Evolutionary conservation across 1,284 basidiomycete species (phyloP).

Genomic region (Fomes fomentarius): DNA sequence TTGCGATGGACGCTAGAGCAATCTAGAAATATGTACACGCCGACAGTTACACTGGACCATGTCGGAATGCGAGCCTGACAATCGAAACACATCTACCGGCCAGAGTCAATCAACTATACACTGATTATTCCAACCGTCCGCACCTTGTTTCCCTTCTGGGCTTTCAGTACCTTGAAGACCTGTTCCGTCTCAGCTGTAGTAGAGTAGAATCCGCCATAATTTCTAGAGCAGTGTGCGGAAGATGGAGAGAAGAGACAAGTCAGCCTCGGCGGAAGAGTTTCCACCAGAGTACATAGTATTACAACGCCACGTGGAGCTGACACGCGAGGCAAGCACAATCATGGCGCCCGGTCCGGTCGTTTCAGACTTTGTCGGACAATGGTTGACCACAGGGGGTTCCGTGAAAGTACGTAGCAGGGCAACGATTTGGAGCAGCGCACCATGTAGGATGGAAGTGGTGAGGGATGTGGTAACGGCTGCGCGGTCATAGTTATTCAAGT

Average conservation of each 20-base stretch:
- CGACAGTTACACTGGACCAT: slow-evolving; percentile 96
- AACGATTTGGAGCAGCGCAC: too few relatives aligned
- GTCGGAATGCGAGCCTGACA: slow-evolving; percentile 97
- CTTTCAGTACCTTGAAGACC: slow-evolving; percentile 75
- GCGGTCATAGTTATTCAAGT: too few relatives aligned
- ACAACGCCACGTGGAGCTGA: neutral
- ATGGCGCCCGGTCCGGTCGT: too few relatives aligned
- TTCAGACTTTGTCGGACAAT: too few relatives aligned
- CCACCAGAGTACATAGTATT: neutral
- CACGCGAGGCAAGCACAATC: too few relatives aligned
- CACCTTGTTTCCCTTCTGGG: slow-evolving; percentile 91
- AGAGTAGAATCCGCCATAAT: slow-evolving; percentile 70
- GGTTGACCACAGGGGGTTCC: too few relatives aligned
- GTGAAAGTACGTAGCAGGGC: too few relatives aligned
- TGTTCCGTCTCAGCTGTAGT: slow-evolving; percentile 80
- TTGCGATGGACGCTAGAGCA: slow-evolving; percentile 96
- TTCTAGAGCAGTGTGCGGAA: neutral
- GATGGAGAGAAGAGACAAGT: neutral
- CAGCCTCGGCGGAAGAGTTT: neutral
- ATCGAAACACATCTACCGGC: slow-evolving; percentile 95
- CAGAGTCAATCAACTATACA: neutral
- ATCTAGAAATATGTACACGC: slow-evolving; percentile 97
- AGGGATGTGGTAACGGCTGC: too few relatives aligned
- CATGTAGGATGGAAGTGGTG: too few relatives aligned
- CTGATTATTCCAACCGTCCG: slow-evolving; percentile 20